These are phyloP conservation scores for Colletotrichum eleusines DNA, from an alignment of 2,329 filamentous ascomycete species.

Conservation along the genomic window DNA sequence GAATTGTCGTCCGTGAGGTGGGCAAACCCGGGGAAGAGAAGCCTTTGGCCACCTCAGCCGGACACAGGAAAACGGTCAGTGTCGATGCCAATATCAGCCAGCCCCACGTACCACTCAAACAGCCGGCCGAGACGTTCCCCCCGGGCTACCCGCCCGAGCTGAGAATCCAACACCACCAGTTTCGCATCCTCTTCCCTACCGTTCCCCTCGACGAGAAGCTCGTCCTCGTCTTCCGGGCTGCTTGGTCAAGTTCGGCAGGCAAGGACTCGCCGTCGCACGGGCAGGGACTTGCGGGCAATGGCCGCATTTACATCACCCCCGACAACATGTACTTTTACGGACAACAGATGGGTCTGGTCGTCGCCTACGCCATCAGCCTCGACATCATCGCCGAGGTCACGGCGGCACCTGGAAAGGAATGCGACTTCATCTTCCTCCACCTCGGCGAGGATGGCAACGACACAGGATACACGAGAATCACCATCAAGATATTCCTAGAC, in stretches of 20 bases:
- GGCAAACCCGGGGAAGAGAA: constrained; percentile 47
- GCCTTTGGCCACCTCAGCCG: constrained; percentile 27
- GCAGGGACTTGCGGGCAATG: constrained; percentile 69
- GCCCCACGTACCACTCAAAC: constrained; percentile 48
- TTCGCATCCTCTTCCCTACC: constrained; percentile 88
- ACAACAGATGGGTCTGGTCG: constrained; percentile 89
- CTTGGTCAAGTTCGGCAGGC: constrained; percentile 74
- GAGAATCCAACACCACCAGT: constrained; percentile 90
- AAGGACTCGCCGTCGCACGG: constrained; percentile 56
- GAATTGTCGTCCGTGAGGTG: constrained; percentile 54
- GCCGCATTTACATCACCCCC: constrained; percentile 88
- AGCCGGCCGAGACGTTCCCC: constrained; percentile 70
- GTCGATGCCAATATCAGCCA: constrained; percentile 53
- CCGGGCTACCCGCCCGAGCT: constrained; percentile 84
- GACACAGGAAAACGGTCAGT: constrained; percentile 60
- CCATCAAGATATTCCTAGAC: constrained; percentile 93
- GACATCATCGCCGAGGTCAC: constrained; percentile 88
- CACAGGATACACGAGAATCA: constrained; percentile 78
- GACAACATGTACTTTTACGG: constrained; percentile 96
- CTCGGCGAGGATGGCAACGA: constrained; percentile 72
- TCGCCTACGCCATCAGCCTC: constrained; percentile 83
- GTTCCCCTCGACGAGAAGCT: constrained; percentile 83
- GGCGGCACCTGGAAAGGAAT: constrained; percentile 88
- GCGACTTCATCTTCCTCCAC: constrained; percentile 92
- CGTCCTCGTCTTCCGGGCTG: constrained; percentile 91